A percentile compares a stretch with the other conserved stretches of the same genome.
Evolutionary conservation across 495 filamentous ascomycete species (phyloP).

Genomic region (Tuber melanosporum): DNA sequence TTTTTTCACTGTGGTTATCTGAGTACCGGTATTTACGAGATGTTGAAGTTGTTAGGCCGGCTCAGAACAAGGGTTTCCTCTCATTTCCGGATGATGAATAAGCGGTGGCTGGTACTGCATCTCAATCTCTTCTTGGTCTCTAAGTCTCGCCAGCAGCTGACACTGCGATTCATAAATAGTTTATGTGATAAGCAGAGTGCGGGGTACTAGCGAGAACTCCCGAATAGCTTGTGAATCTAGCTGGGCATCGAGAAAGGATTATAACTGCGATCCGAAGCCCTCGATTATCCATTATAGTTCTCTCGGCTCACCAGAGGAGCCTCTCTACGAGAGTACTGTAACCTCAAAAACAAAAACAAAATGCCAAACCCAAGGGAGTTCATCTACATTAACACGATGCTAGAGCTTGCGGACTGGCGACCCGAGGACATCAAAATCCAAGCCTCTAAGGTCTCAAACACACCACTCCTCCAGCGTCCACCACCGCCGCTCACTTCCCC

Average conservation of each 20-base stretch:
- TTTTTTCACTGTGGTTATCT: not conserved
- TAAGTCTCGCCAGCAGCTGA: not conserved
- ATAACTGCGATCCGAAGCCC: not conserved
- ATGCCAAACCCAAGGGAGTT: slow-evolving; percentile 13
- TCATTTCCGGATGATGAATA: not conserved
- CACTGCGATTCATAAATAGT: not conserved
- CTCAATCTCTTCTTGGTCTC: not conserved
- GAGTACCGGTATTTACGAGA: not conserved
- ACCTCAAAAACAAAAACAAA: not conserved
- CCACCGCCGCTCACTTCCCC: not conserved
- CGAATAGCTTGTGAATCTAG: not conserved
- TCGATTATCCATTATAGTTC: not conserved
- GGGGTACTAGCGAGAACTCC: not conserved
- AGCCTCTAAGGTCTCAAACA: slow-evolving; percentile 45
- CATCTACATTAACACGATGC: slow-evolving; percentile 38
- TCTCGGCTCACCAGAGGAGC: not conserved
- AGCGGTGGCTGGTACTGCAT: not conserved
- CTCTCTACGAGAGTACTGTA: not conserved
- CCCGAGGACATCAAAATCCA: slow-evolving; percentile 39
- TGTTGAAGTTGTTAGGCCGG: not conserved
- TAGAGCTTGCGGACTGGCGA: slow-evolving; percentile 44
- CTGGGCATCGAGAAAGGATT: not conserved
- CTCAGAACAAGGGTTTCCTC: not conserved
- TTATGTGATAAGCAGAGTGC: not conserved
- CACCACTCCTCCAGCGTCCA: slow-evolving; percentile 42